Evolutionary conservation across 495 filamentous ascomycete species (phyloP), one percentile per base, ranked within the genome.

Genomic region (Penicillium paxilli): DNA sequence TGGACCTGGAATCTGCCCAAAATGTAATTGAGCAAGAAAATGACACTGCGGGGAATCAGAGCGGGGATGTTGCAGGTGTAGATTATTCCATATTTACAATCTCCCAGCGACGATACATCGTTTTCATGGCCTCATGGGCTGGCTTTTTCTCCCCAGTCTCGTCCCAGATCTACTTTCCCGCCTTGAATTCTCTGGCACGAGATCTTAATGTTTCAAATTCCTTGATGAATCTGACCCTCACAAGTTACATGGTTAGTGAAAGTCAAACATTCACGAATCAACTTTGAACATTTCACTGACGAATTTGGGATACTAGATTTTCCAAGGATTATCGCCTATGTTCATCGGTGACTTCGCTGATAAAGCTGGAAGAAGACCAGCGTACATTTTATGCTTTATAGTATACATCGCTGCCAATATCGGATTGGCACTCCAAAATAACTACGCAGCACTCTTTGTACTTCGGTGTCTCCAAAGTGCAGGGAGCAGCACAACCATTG

Each of bases 131-230:
- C 14, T 80, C 83, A 21, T 76, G 78, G 47, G 82, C 82, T 10
- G 80, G 82, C 32, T 87, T 90, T 58, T 82, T 89, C 64, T 88
- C 85, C 0, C 87, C 88, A 1, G 77, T 90, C 22, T 87, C 86
- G 0, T 83, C 86, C 19, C 86, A 85, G 59, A 90, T 89, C 35
- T 91, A 91, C 65, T 89, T 89, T 48, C 88, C 88, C 1, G 87
- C 86, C 3, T 69, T 92, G 33, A 83, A 81, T 47, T 65, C 81
- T n/a, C 59, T 90, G 9, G 71, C 86, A 1, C 48, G 53, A 3
- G 80, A 88, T 45, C 73, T 90, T 8, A 58, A 79, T 38, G 84
- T 89, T 0, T 81, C 84, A 0, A 69, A 77, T 35, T 73, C 70
- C 2, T 69, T 86, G 52, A 87, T 90, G 70, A 91, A 90, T 59